Evolutionary conservation across 345 rosid genomes (phyloP).

Genomic region (Bruguiera parviflora): DNA sequence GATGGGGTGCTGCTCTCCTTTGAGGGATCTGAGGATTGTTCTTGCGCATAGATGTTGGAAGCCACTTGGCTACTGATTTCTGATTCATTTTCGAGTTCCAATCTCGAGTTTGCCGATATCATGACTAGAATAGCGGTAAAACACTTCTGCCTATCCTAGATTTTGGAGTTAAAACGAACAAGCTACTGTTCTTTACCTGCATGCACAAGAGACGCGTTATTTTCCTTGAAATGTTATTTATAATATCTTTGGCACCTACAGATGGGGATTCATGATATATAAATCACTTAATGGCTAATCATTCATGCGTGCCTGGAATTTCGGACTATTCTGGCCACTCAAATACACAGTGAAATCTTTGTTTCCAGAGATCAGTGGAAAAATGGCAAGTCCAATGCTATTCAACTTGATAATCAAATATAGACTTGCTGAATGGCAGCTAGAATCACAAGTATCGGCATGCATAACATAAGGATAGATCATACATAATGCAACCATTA

Average conservation of each 20-base stretch:
- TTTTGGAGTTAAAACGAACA: background rate
- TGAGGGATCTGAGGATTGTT: conserved; percentile 27
- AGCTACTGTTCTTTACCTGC: conserved; percentile 18
- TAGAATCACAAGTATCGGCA: too few relatives aligned
- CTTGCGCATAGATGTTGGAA: conserved; percentile 27
- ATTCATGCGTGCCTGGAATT: too few relatives aligned
- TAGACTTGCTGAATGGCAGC: too few relatives aligned
- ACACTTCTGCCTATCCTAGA: background rate
- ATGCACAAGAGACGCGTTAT: background rate
- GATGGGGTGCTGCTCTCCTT: conserved; percentile 38
- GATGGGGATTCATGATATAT: background rate
- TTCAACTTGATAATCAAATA: too few relatives aligned
- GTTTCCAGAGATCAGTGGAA: too few relatives aligned
- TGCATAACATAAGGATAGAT: too few relatives aligned
- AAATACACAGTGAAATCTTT: too few relatives aligned
- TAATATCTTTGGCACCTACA: background rate
- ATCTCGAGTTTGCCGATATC: conserved; percentile 22
- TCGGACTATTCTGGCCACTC: too few relatives aligned
- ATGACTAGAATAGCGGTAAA: conserved; percentile 10
- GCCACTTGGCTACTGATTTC: conserved; percentile 39
- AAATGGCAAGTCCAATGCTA: too few relatives aligned
- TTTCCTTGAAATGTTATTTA: background rate
- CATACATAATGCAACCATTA: too few relatives aligned
- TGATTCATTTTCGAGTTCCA: conserved; percentile 43
- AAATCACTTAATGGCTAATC: background rate